A percentile compares a stretch with the other conserved stretches of the same genome.
phyloP scores from a whole-genome alignment of 352 stramenopile genomes.

The Phytophthora constricta region DNA sequence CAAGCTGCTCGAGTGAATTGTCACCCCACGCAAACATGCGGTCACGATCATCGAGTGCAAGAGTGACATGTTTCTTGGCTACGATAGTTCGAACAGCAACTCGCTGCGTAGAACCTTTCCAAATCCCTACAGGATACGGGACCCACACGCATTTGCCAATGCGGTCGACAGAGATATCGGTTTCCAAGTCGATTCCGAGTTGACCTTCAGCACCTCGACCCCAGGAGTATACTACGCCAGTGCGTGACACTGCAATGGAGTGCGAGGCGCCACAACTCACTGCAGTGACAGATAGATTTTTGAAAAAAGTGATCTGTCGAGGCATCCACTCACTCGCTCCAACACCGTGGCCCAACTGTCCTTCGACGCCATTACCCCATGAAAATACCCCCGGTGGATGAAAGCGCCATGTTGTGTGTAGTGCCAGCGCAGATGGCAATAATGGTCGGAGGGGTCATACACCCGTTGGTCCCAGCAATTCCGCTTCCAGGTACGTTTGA shows the following conservation, averaged over 20 bases:
- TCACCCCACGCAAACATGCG: constrained; percentile 62
- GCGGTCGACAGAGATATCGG: constrained; percentile 1
- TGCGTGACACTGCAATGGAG: constrained; percentile 53
- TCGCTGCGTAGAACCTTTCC: constrained; percentile 30
- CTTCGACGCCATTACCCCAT: constrained; percentile 65
- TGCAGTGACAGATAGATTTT: constrained; percentile 33
- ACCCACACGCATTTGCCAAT: constrained; percentile 16
- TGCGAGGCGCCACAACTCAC: constrained; percentile 53
- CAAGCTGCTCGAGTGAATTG: constrained; percentile 50
- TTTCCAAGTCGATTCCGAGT: constrained; percentile 37
- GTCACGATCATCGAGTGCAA: constrained; percentile 57
- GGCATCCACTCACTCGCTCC: constrained; percentile 68
- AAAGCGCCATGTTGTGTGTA: constrained; percentile 60
- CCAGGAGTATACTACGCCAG: constrained; percentile 66
- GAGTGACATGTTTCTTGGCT: constrained; percentile 33
- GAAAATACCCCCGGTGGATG: constrained; percentile 65
- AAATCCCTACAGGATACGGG: constrained; percentile 23
- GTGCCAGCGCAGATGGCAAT: constrained; percentile 48
- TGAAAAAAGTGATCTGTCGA: constrained; percentile 57
- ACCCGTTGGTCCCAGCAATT: constrained; percentile 26
- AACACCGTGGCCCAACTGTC: constrained; percentile 60
- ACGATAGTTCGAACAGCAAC: constrained; percentile 45
- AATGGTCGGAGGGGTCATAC: constrained; percentile 45
- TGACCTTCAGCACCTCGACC: constrained; percentile 58
- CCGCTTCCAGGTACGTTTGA: constrained; percentile 16